Conservation (phyloP, 257 asterid genomes). For the Catharanthus roseus region DNA sequence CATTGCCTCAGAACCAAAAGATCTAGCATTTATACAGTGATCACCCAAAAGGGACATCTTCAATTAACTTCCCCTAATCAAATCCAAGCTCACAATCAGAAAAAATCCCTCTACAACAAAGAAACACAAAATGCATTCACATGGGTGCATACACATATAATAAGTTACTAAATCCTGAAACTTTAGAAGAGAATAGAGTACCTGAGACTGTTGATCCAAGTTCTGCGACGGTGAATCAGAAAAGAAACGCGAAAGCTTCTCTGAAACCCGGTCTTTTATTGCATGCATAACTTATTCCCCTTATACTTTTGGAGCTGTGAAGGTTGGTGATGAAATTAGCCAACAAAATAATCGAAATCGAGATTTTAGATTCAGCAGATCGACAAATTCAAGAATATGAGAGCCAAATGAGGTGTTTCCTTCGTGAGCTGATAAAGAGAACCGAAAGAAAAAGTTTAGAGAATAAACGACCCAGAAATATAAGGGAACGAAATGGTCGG, state of each 20-base stretch:
- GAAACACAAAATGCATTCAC: conserved; percentile 3
- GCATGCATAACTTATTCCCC: conserved; percentile 41
- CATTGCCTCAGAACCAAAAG: conserved; percentile 13
- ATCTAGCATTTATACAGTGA: conserved; percentile 10
- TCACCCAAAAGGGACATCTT: not conserved
- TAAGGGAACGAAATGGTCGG: not conserved
- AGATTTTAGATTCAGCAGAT: conserved; percentile 7
- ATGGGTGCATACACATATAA: conserved; percentile 2
- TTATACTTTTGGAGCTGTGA: not conserved
- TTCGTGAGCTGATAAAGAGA: not conserved
- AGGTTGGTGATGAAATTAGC: not conserved
- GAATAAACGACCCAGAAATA: conserved; percentile 6
- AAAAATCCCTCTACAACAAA: not conserved
- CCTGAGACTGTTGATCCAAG: conserved; percentile 62
- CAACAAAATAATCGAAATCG: not conserved
- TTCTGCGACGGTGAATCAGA: conserved; percentile 62
- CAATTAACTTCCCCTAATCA: not conserved
- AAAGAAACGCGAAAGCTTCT: conserved; percentile 57
- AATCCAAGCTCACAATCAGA: conserved; percentile 10
- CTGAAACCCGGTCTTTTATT: conserved; percentile 64
- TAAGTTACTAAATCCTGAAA: conserved; percentile 4
- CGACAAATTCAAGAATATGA: not conserved
- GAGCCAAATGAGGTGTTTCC: not conserved
- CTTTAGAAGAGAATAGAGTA: conserved; percentile 23
- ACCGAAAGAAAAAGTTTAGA: not conserved